Evolutionary conservation across 768 basidiomycete species (phyloP), one percentile per base, ranked within the genome.

Genomic region (Xerocomellus amylosporus): DNA sequence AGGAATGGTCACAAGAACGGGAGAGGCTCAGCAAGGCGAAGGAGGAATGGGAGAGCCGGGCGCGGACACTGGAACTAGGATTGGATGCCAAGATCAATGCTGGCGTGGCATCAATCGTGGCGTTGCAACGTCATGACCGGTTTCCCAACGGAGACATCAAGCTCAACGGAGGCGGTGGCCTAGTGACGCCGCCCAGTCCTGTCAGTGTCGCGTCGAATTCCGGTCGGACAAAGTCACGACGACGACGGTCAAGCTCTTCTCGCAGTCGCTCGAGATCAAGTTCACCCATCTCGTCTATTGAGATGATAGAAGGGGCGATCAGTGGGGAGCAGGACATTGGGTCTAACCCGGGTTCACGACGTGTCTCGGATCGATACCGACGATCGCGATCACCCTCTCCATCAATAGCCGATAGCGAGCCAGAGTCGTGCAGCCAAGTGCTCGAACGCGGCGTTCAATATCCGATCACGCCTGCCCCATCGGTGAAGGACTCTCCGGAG

Each of bases 1-100:
- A 90, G 59, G 88, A 89, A 51, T 97, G 93, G 93, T 79, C 78
- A 2, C 76, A 81, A 36, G 94, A 97, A 70, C 78, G 93, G 5
- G 87, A 87, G 56, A 77, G 90, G 19, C 76, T 97, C 12, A 76
- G 78, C 38, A 75, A 79, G 19, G 91, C 90, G 13, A 78, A 86
- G 45, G 85, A 89, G 39, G 90, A 94, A 60, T 95, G 89, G 87
- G 94, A 95, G 71, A 71, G 54, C 7, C 78, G 83, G 51, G 74
- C 81, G 49, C 74, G 77, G 13, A 68, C 69, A 9, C 73, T 85
- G n/a, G 84, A 86, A 59, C 70, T 74, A 14, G 77, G 80, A 4
- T 58, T 87, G n/a, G 79, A 78, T 38, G 75, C 71, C 56, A 71
- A 79, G 42, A 75, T 75, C 4, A 67, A 64, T 62, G 58, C 64